Base-by-base conservation (phyloP, 164 flowering plant genomes). In the Litsea cubeba region DNA sequence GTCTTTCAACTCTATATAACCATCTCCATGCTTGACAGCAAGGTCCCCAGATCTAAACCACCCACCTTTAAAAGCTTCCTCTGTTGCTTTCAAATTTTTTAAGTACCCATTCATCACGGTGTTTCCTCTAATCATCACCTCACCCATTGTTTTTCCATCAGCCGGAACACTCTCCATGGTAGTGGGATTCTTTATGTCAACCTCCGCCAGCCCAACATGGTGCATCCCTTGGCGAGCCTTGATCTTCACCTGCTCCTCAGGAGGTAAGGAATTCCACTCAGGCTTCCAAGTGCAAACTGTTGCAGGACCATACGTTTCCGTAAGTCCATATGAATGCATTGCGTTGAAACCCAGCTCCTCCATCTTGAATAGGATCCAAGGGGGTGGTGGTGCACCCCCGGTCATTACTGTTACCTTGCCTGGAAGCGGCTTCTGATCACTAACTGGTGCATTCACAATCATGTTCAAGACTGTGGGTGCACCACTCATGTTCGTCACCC, bases 401-500 rank as follows among this genome's bases (percentile, higher is more conserved):
- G 85, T 78, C 71, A 86, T 75, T n/a, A 89, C 71, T 20, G 71
- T 72, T 24, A 89, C 94, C 72, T 71, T 85, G 62, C 35, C 11
- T 0, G 82, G 82, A 24, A 88, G 76, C 51, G 79, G 75, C 51
- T 28, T 77, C 23, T 68, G 74, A 14, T 80, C 79, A 11, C 23
- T 73, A 2, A 25, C 62, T 1, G 82, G 72, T 10, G 92, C 81
- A 71, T 87, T 84, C 17, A 81, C 76, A 5, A 93, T 80, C 85
- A 85, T 88, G 82, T 87, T 87, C 62, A 90, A 51, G 26, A 93
- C 85, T 3, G 89, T 88, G 1, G 96, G 95, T 15, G 94, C 90
- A 64, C 91, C 98, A 32, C 89, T 85, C 85, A 90, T 75, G 83
- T 93, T 88, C 12, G 94, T 91, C 30, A 93, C 96, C 66, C 82